Evolutionary conservation across 2,329 filamentous ascomycete species (phyloP), one percentile per base, ranked within the genome.

Genomic region (Bipolaris sorokiniana): DNA sequence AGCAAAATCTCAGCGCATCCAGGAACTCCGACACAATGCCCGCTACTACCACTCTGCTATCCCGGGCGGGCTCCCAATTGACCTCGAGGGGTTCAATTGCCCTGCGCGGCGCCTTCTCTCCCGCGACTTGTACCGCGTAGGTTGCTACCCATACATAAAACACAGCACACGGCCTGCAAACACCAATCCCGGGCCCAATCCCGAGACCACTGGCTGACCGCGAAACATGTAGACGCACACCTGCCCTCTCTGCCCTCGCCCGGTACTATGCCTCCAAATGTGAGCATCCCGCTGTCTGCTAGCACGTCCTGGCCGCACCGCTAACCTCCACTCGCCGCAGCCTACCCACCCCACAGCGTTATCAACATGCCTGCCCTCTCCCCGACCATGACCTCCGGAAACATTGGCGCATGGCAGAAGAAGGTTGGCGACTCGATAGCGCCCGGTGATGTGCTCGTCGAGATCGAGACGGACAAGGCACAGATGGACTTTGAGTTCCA

Each of bases 401-500:
- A 96, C 83, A 96, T 99, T 79, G 96, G 95, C 72, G 83, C 88
- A 64, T 99, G 95, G 95, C 92, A 98, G 83, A 99, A 98, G 87
- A 96, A 97, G 83, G 84, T 88, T 67, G 95, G 95, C 76, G 95
- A 99, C 79, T 75, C 83, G 62, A 88, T 99, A 78, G 83, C 86
- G 56, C 93, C 96, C 50, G 95, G 95, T 77, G 95, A 99, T 77
- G 95, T 99, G 45, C 83, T 99, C 69, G 93, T 97, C 68, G 93
- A 97, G 84, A 97, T 98, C 73, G 95, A 99, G 86, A 99, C 95
- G 71, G 95, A 99, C 82, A 99, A 99, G 86, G 95, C 95, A 65
- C 95, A 98, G 83, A 99, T 99, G 95, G 95, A 99, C 83, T 98
- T 99, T 78, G 95, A 99, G 81, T 98, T 96, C 81, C 95, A 99